Conservation (phyloP, 1,139 yeast genomes). For the Kluyveromyces sp. region DNA sequence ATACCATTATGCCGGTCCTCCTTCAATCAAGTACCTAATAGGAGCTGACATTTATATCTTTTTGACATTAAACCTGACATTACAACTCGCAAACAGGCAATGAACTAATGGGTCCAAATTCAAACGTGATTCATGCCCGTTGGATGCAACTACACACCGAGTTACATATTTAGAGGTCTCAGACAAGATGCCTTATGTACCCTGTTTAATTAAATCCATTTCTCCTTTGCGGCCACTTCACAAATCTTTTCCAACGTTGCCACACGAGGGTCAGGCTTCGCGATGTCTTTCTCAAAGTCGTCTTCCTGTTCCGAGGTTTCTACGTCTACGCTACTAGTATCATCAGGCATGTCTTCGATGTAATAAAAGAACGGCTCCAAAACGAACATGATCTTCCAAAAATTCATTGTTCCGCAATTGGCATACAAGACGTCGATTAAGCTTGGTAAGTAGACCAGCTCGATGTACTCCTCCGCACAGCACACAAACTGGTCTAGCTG, state of each 20-base stretch:
- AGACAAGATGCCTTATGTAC: background rate
- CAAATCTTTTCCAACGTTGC: conserved; percentile 32
- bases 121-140: too few species aligned
- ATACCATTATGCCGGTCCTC: background rate
- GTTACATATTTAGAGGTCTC: too few species aligned
- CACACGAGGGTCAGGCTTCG: conserved; percentile 32
- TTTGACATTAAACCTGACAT: background rate
- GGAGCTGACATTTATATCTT: too few species aligned
- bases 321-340: conserved; percentile 19
- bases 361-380: conserved; percentile 33
- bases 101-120: too few species aligned
- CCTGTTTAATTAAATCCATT: conserved; percentile 25
- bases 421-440: conserved; percentile 28
- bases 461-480: conserved; percentile 34
- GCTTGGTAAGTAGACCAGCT: conserved; percentile 31
- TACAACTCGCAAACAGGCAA: too few species aligned
- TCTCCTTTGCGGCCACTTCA: conserved; percentile 32
- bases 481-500: conserved; percentile 33
- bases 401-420: conserved; percentile 26
- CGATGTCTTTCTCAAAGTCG: conserved; percentile 13
- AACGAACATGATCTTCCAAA: conserved; percentile 32
- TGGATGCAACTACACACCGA: background rate
- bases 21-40: background rate
- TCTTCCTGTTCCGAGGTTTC: conserved; percentile 4
- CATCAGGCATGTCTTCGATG: conserved; percentile 29